phyloP scores from a whole-genome alignment of 2,329 filamentous ascomycete genomes.

The Mollisiaceae sp. region DNA sequence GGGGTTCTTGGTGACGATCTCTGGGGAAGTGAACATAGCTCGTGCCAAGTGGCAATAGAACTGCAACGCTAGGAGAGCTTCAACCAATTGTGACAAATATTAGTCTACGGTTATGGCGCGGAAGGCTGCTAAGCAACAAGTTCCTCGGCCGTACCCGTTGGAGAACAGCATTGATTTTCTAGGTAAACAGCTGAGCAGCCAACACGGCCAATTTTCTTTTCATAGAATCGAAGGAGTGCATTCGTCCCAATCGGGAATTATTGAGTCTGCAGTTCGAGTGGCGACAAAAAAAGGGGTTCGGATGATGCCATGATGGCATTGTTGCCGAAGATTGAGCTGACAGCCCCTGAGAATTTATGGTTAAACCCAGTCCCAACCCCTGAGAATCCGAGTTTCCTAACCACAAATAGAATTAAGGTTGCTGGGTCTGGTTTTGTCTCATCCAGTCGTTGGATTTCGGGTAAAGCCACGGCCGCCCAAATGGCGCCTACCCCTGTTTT shows the following conservation, averaged over 20 bases:
- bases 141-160: background rate
- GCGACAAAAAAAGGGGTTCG: background rate
- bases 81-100: background rate
- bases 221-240: background rate
- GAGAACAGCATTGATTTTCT: background rate
- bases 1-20: background rate
- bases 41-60: background rate
- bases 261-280: background rate
- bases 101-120: background rate
- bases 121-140: background rate
- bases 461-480: background rate
- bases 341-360: background rate
- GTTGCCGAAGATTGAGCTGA: constrained; percentile 5
- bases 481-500: background rate
- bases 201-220: background rate
- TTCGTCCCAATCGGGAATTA: background rate
- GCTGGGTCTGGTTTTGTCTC: background rate
- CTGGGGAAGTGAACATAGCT: background rate
- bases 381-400: background rate
- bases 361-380: background rate
- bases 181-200: background rate
- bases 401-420: constrained; percentile 8
- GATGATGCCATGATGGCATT: background rate
- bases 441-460: constrained; percentile 2
- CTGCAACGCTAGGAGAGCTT: background rate